These are phyloP conservation scores for Ophiostoma ips DNA, from an alignment of 2,329 filamentous ascomycete species.

Conservation along the genomic window DNA sequence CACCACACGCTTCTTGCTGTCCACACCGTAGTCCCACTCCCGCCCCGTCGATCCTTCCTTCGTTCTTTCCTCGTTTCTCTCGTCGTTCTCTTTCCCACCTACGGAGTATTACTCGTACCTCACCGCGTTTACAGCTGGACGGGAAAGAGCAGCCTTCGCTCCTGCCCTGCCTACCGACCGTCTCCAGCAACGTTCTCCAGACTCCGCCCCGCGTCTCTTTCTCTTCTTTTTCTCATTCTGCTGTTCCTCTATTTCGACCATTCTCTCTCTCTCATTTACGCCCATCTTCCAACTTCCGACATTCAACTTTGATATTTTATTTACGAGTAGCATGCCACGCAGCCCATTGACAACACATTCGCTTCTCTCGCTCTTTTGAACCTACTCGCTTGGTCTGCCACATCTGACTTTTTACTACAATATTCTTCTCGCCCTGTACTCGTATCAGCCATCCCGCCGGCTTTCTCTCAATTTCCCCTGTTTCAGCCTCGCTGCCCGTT, in stretches of 20 bases:
- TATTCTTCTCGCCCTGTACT: neutral
- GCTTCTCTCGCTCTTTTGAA: neutral
- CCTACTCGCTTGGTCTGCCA: neutral
- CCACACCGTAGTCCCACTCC: neutral
- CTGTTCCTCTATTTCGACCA: neutral
- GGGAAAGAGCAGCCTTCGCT: conserved; percentile 1
- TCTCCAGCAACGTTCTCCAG: neutral
- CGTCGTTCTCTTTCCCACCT: too few relatives aligned
- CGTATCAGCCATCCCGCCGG: neutral
- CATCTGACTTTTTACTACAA: too few relatives aligned
- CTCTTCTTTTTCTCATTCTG: neutral
- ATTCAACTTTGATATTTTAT: too few relatives aligned
- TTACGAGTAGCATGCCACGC: too few relatives aligned
- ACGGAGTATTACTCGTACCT: conserved; percentile 1
- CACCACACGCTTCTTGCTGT: neutral
- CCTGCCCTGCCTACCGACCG: neutral
- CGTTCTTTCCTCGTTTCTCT: conserved; percentile 3
- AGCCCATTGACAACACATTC: neutral
- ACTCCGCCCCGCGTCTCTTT: neutral
- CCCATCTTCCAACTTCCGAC: neutral
- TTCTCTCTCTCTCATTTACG: neutral
- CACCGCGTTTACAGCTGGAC: conserved; percentile 2
- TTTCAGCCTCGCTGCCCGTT: neutral
- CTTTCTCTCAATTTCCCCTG: too few relatives aligned
- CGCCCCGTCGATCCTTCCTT: neutral